These are phyloP conservation scores for Diutina neorugosa DNA, from an alignment of 1,139 yeast genomes.

Conservation along the genomic window DNA sequence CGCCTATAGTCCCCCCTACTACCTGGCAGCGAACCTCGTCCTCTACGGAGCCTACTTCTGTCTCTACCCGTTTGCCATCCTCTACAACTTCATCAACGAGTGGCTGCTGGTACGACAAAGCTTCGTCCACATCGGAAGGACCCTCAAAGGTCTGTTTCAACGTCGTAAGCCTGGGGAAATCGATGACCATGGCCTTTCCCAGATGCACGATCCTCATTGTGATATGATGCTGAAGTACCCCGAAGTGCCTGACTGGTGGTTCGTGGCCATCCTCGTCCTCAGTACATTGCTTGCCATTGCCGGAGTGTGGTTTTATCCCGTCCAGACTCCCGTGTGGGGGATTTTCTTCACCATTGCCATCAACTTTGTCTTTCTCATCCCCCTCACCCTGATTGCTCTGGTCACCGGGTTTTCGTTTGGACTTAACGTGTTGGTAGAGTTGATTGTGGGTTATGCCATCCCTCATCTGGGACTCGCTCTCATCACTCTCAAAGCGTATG, in stretches of 20 bases:
- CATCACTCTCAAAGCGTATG: slow-evolving; percentile 25
- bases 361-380: slow-evolving; percentile 24
- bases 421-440: slow-evolving; percentile 26
- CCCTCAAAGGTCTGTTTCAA: slow-evolving; percentile 17
- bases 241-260: slow-evolving; percentile 59
- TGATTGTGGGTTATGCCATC: slow-evolving; percentile 26
- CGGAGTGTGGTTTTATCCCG: slow-evolving; percentile 21
- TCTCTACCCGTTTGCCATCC: slow-evolving; percentile 30
- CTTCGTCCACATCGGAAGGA: slow-evolving; percentile 23
- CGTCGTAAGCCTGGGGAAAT: slow-evolving; percentile 5
- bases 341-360: slow-evolving; percentile 22
- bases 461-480: slow-evolving; percentile 29
- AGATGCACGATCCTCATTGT: slow-evolving; percentile 39
- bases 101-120: slow-evolving; percentile 34
- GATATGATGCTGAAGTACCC: slow-evolving; percentile 41
- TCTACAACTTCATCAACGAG: slow-evolving; percentile 32
- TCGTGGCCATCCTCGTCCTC: slow-evolving; percentile 30
- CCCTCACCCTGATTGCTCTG: slow-evolving; percentile 24
- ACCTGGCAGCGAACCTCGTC: slow-evolving; percentile 30
- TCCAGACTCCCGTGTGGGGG: slow-evolving; percentile 25
- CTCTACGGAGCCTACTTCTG: slow-evolving; percentile 31
- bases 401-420: slow-evolving; percentile 28
- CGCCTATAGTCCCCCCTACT: slow-evolving; percentile 31
- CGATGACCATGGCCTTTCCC: slow-evolving; percentile 2
- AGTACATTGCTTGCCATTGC: slow-evolving; percentile 37